phyloP scores from a whole-genome alignment of 768 basidiomycete genomes.

The Sistotremastrum niveocremeum region DNA sequence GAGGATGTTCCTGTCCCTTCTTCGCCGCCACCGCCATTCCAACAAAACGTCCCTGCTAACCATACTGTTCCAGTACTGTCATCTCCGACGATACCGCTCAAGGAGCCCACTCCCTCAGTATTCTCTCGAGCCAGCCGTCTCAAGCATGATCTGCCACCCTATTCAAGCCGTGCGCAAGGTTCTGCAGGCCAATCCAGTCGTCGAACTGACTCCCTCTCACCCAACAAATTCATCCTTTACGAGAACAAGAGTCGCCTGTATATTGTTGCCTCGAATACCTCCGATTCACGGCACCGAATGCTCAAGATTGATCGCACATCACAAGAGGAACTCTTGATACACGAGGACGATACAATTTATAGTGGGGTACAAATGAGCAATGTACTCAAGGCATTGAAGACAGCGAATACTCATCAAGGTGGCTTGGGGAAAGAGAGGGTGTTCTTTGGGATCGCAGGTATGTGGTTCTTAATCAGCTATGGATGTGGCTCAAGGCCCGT shows the following conservation, averaged over 20 bases:
- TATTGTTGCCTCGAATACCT: slow-evolving; percentile 81
- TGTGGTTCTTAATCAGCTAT: slow-evolving; percentile 5
- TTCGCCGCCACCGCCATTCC: too few species aligned
- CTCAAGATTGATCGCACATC: slow-evolving; percentile 87
- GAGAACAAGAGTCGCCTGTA: slow-evolving; percentile 88
- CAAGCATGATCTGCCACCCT: background rate
- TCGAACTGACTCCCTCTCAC: slow-evolving; percentile 12
- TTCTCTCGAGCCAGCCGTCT: background rate
- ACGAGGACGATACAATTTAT: slow-evolving; percentile 80
- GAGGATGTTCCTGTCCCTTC: too few species aligned
- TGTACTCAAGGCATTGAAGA: slow-evolving; percentile 89
- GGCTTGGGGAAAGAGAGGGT: slow-evolving; percentile 68
- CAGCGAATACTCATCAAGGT: slow-evolving; percentile 82
- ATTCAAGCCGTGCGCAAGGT: background rate
- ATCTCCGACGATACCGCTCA: background rate
- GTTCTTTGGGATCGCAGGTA: slow-evolving; percentile 78
- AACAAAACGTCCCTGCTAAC: too few species aligned
- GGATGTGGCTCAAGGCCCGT: background rate
- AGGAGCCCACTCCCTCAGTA: slow-evolving; percentile 7
- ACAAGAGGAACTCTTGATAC: slow-evolving; percentile 52
- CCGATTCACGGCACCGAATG: slow-evolving; percentile 79
- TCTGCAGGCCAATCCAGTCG: background rate
- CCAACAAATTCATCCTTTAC: slow-evolving; percentile 85
- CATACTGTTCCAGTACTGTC: too few species aligned
- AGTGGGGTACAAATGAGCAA: slow-evolving; percentile 80